phyloP scores from a whole-genome alignment of 202 grass and related monocot genomes.

The Schoenoplectus tabernaemontani region DNA sequence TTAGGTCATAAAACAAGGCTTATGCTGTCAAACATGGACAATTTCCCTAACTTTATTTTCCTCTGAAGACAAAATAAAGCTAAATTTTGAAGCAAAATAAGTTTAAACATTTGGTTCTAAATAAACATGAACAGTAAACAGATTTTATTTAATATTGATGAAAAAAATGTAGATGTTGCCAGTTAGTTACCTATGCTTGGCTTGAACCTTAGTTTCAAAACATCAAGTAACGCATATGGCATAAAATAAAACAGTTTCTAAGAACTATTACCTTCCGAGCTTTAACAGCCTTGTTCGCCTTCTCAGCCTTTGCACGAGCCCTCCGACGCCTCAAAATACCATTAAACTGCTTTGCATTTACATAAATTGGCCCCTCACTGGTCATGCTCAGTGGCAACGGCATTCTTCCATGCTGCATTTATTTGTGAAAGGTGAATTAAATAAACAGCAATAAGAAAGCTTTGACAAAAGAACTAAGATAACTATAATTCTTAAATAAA shows the following conservation, averaged over 20 bases:
- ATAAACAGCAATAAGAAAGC: not conserved
- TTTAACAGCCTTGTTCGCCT: conserved; percentile 40
- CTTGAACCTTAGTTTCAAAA: not conserved
- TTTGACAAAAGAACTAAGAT: not conserved
- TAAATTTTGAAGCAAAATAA: not conserved
- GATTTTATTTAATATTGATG: not conserved
- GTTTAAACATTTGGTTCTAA: not conserved
- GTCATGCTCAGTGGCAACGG: conserved; percentile 61
- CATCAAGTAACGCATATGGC: not conserved
- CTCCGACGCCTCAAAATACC: conserved; percentile 81
- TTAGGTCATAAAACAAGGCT: not conserved
- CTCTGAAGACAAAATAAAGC: too few species aligned
- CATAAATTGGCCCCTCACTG: conserved; percentile 59
- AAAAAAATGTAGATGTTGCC: not conserved
- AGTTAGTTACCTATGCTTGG: not conserved
- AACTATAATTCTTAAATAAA: conserved; percentile 4
- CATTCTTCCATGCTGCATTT: conserved; percentile 46
- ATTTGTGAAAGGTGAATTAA: not conserved
- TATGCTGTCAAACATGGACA: not conserved
- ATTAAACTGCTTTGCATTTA: conserved; percentile 90
- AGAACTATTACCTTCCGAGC: conserved; percentile 59
- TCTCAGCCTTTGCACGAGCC: conserved; percentile 76
- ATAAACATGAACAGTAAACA: not conserved
- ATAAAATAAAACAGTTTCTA: conserved; percentile 3
- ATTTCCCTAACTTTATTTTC: not conserved